phyloP scores from a whole-genome alignment of 2,329 filamentous ascomycete genomes.

The Penicillium sp. region DNA sequence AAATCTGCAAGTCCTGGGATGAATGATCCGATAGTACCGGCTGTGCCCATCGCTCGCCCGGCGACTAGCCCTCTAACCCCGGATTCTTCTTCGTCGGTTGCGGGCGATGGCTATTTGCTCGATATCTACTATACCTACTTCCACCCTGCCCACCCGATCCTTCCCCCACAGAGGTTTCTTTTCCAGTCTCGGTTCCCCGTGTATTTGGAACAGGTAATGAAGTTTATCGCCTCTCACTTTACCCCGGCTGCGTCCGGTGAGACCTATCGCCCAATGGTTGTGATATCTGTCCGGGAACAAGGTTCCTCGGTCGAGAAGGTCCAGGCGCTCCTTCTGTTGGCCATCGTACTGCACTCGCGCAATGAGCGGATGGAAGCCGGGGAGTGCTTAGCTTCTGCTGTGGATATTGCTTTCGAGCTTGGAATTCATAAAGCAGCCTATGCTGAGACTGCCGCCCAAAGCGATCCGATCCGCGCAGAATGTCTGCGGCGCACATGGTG shows the following conservation, averaged over 20 bases:
- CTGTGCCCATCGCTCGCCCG: constrained; percentile 17
- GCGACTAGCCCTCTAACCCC: constrained; percentile 34
- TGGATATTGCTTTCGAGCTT: constrained; percentile 70
- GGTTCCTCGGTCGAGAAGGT: constrained; percentile 61
- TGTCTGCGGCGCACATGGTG: constrained; percentile 89
- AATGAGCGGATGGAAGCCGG: constrained; percentile 68
- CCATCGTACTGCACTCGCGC: constrained; percentile 74
- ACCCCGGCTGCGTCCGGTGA: constrained; percentile 47
- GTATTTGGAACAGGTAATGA: constrained; percentile 55
- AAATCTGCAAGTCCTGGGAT: constrained; percentile 27
- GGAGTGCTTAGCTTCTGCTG: constrained; percentile 64
- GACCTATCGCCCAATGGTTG: constrained; percentile 41
- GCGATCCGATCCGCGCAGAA: constrained; percentile 70
- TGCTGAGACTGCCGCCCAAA: constrained; percentile 61
- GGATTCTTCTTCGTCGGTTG: constrained; percentile 34
- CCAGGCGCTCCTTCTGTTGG: constrained; percentile 72
- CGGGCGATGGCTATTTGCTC: constrained; percentile 44
- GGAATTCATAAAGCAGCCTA: constrained; percentile 70
- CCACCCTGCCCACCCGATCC: constrained; percentile 56
- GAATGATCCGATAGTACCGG: constrained; percentile 19
- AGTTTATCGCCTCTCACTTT: constrained; percentile 57
- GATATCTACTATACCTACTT: constrained; percentile 58
- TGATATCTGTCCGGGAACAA: constrained; percentile 32
- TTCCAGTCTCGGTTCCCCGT: constrained; percentile 38
- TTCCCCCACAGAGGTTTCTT: constrained; percentile 49